Base-by-base conservation (phyloP, 768 basidiomycete genomes). In the Termitomyces sp. region DNA sequence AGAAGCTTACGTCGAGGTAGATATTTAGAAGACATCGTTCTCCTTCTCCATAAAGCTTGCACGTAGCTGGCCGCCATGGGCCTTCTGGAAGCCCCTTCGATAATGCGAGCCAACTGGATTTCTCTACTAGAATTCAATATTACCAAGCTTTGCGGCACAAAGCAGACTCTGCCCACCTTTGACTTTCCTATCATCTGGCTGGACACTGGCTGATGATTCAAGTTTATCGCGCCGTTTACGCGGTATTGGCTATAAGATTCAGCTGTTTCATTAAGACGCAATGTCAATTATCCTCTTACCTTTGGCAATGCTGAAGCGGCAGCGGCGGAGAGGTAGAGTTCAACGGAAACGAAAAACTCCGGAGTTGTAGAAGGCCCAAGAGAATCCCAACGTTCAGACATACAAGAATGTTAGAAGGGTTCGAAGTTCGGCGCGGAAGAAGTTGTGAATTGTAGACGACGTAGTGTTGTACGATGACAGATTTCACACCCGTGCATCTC, bases 1-100 rank as follows among this genome's bases (percentile, higher is more conserved):
- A 50, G 55, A 58, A 32, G 68, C 84, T 61, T 67, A 90, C 90
- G 59, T 90, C 88, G 57, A 90, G 73, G 66, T 90, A 91, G 56
- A 92, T 81, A 62, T 87, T 87, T 45, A 92, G 70, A 54, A 85
- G 74, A 67, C 84, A 89, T 31, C 82, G 77, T 47, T 83, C 82
- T 34, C 82, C 84, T 69, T 89, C 86, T 63, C 89, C 86, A 40
- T 76, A 69, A 54, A 92, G 73, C 64, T 79, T 87, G 71, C 90
- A 92, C 11, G 82, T 85, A 23, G 86, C 90, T 41, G 79, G 70
- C 65, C 88, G 77, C 90, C 90, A 92, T 41, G 86, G 84, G 14
- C 84, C 71, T 34, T 76, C 75, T 27, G 76, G 68, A 29, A 80
- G 62, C 23, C 77, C 76, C 60, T 81, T 82, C 40, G 81, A 70